Evolutionary conservation across 2,329 filamentous ascomycete genomes (phyloP).

Genomic region (Metarhizium rileyi): DNA sequence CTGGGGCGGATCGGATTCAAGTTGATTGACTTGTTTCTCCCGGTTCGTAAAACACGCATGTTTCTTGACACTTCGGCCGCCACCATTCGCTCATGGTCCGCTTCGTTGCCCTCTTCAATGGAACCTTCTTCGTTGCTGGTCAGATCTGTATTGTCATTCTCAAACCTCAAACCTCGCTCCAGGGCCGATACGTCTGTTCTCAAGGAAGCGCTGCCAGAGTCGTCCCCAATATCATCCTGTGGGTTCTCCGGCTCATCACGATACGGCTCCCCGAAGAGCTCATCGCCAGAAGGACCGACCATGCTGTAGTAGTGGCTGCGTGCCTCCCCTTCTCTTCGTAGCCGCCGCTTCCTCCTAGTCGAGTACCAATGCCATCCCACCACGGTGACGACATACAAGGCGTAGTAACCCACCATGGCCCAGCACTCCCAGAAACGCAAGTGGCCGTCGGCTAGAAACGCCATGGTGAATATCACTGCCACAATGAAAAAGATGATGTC

Average conservation of each 20-base stretch:
- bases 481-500: constrained; percentile 89
- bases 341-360: constrained; percentile 47
- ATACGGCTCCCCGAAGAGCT: constrained; percentile 48
- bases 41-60: constrained; percentile 75
- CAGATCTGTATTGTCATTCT: constrained; percentile 29
- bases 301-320: constrained; percentile 62
- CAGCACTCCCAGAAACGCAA: constrained; percentile 83
- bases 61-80: constrained; percentile 81
- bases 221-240: constrained; percentile 12
- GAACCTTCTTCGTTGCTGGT: constrained; percentile 26
- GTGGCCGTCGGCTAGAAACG: constrained; percentile 75
- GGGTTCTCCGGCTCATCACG: constrained; percentile 43
- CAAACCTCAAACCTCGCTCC: constrained; percentile 37
- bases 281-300: constrained; percentile 39
- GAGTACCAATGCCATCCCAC: constrained; percentile 88
- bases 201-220: constrained; percentile 9
- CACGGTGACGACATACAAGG: constrained; percentile 81
- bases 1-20: constrained; percentile 85
- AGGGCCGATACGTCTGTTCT: constrained; percentile 31
- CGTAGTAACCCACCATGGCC: constrained; percentile 83
- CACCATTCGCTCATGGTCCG: constrained; percentile 51
- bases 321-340: constrained; percentile 59
- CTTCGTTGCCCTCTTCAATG: constrained; percentile 37
- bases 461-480: constrained; percentile 77
- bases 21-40: constrained; percentile 49